Evolutionary conservation across 352 stramenopile genomes (phyloP), one percentile per base, ranked within the genome.

Genomic region (Pythium inflatum): DNA sequence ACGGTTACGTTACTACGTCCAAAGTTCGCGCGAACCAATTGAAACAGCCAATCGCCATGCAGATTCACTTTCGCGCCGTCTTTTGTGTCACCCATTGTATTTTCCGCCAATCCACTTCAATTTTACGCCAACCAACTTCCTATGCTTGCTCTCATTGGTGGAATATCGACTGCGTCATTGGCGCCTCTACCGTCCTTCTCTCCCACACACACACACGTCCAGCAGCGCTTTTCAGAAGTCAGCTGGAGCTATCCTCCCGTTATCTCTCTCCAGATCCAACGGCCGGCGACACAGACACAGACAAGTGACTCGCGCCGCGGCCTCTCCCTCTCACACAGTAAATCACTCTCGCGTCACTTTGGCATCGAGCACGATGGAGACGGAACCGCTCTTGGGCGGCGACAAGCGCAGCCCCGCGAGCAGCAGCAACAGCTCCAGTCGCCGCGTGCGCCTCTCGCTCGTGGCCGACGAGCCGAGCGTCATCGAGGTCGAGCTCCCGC

Each of bases 381-480:
- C 77, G 45, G 73, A 86, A 61, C 75, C 81, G 45, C 69, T 87
- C 66, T 68, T 87, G 55, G 63, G 69, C 69, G 63, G 69, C 63
- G 59, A 59, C 38, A 49, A 64, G 53, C 68, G 38, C 68, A 75
- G 61, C 61, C 46, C 43, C 25, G 34, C 24, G 22, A 65, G 54
- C 60, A 49, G 18, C 54, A 67, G 38, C 51, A 24, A 30, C 40
- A 40, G 38, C 36, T 58, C 31, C 30, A 34, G 30, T 5, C 61
- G 68, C 22, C 68, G 68, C 61, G 68, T 74, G 45, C 60, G 61
- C 18, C 33, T 74, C 27, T 66, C 68, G 30, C 66, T 74, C 14
- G 58, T 62, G 18, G 40, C 38, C 11, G 20, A 34, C 49, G 45
- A 62, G 2, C 25, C 30, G n/a, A 18, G 22, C 18, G 20, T 43